These are phyloP conservation scores for Termitomyces sp. DNA, from an alignment of 768 basidiomycete genomes.

Conservation along the genomic window DNA sequence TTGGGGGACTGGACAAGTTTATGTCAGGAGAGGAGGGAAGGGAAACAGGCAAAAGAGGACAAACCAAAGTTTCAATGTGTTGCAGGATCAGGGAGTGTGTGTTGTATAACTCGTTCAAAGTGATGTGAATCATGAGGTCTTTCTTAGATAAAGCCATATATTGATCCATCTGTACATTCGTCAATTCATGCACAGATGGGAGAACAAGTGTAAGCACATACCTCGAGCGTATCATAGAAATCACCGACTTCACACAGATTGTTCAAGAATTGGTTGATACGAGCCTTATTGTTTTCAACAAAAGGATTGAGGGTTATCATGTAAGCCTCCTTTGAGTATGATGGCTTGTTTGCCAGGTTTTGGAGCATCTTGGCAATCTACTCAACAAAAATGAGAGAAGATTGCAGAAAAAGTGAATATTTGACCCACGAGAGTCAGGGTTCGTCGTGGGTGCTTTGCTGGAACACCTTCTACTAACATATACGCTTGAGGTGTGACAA, in stretches of 20 bases:
- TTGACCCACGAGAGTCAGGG: slow-evolving; percentile 72
- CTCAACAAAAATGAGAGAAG: slow-evolving; percentile 2
- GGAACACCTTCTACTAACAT: slow-evolving; percentile 99
- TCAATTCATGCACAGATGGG: background rate
- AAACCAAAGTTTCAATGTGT: slow-evolving; percentile 89
- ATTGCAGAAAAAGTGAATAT: background rate
- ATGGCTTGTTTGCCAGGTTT: slow-evolving; percentile 98
- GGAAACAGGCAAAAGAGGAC: slow-evolving; percentile 20
- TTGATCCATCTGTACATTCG: slow-evolving; percentile 84
- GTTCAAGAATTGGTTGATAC: slow-evolving; percentile 97
- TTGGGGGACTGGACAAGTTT: slow-evolving; percentile 70
- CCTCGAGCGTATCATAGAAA: slow-evolving; percentile 98
- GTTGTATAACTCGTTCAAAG: slow-evolving; percentile 97
- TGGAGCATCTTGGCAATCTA: slow-evolving; percentile 99
- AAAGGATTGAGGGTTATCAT: slow-evolving; percentile 99
- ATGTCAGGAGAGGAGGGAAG: background rate
- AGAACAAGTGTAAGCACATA: slow-evolving; percentile 23
- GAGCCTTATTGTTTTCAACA: slow-evolving; percentile 96
- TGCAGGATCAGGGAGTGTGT: slow-evolving; percentile 94
- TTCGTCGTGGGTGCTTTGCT: slow-evolving; percentile 95
- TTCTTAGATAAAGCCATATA: slow-evolving; percentile 99
- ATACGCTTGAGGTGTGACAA: slow-evolving; percentile 98
- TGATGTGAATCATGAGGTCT: slow-evolving; percentile 97
- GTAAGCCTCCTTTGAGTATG: slow-evolving; percentile 95
- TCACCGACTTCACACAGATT: slow-evolving; percentile 97